Evolutionary conservation across 2,329 filamentous ascomycete genomes (phyloP), one percentile per base, ranked within the genome.

Genomic region (Zymoseptoria brevis): DNA sequence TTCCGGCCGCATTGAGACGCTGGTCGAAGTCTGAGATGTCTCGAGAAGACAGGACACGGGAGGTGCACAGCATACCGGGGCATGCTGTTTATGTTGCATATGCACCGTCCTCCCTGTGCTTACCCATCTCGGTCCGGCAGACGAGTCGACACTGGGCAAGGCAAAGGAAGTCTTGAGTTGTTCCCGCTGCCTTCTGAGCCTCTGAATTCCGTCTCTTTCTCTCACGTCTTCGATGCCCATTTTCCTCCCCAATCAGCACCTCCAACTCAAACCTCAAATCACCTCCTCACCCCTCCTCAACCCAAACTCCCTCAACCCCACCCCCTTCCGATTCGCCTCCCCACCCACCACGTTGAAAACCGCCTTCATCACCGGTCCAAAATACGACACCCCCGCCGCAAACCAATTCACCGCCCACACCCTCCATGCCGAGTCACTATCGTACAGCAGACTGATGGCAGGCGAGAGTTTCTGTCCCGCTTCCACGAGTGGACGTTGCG

Each of bases 231-330:
- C 24, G 24, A 26, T 26, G 24, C 24, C 13, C 30, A 13, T 4
- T 45, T 30, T 61, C 60, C 11, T 54, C 41, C 58, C 4, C 54
- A 56, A 16, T 67, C 13, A 7, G 6, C 4, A n/a, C 22, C 13
- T 45, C 35, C 16, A 7, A 41, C 4, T 3, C 35, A 6, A 13
- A 13, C 13, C 13, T 45, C 13, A 16, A 2, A n/a, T 16, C 11
- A 16, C 11, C 35, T n/a, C 65, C 19, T 35, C 21, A 22, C 68
- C 22, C 26, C 66, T 22, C 35, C 53, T 55, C 19, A 72, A 69
- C 8, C 66, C 69, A 64, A 64, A 70, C 21, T 72, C 69, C 48
- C 67, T 60, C 5, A 72, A 58, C 5, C 51, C 54, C n/a, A 70
- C 65, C 3, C 52, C 60, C 16, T 45, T 45, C 4, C 13, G 13